Base-by-base conservation (phyloP, 305 asterid genomes). In the Withania somnifera region DNA sequence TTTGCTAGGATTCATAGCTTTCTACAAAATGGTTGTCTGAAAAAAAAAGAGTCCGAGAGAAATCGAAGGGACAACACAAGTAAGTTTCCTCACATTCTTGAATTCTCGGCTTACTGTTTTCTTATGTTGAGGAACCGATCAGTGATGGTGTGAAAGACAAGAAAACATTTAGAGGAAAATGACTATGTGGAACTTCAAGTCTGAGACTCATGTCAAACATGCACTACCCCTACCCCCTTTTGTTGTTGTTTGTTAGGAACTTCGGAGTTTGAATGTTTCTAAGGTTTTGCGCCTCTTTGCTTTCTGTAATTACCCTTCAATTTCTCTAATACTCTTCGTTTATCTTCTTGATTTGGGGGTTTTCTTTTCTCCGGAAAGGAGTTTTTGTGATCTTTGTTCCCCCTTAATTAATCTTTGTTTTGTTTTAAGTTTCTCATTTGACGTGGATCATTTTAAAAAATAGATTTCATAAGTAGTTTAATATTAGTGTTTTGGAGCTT, bases 1-100 rank as follows among this genome's bases (percentile, higher is more conserved):
- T 85, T 95, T 93, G 84, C 93, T 85, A 17, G 95, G 93, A 88
- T 90, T 90, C 94, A 93, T 91, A n/a, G 76, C 51, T 67, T 36
- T 67, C 52, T n/a, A 30, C 9, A 30, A 63, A 63, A n/a, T n/a
- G n/a, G n/a, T n/a, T n/a, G n/a, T n/a, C n/a, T n/a, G n/a, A n/a
- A n/a, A n/a, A n/a, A n/a, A n/a, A n/a, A n/a, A n/a, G n/a, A 45
- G 20, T 50, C n/a, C 51, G 7, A 28, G 45, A 75, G 61, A 50
- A 50, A 17, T 28, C 61, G 79, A 51, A 75, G 80, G 15, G n/a
- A n/a, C n/a, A n/a, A 69, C 36, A 69, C 36, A 17, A 64, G 73
- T 19, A 19, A 36, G 77, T 15, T 73, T 2, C 40, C 42, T 75
- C 26, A 75, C 80, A 50, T 75, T 75, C 80, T 75, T 75, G 63